Evolutionary conservation across 306 rosid genomes (phyloP).

Genomic region (Cucurbita argyrosperma): DNA sequence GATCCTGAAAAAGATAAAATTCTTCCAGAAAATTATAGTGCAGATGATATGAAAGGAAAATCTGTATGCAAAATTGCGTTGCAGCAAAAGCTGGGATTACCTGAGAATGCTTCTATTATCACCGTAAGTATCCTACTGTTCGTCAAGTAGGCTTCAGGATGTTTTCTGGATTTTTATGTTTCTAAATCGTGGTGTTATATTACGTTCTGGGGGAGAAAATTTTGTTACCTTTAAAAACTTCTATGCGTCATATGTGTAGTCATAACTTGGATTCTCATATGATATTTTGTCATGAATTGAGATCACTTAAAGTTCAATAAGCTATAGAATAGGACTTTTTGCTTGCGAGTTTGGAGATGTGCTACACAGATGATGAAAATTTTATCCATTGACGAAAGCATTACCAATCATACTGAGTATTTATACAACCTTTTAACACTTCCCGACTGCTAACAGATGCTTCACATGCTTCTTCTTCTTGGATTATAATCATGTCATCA

Average conservation of each 20-base stretch:
- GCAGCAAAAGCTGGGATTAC: constrained; percentile 41
- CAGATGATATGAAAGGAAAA: constrained; percentile 60
- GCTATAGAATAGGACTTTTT: not conserved
- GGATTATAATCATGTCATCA: not conserved
- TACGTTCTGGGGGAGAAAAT: not conserved
- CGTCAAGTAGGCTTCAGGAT: not conserved
- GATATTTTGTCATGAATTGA: not conserved
- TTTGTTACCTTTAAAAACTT: not conserved
- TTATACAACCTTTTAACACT: not conserved
- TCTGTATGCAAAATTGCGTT: constrained; percentile 48
- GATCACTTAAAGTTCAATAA: not conserved
- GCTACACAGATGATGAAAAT: not conserved
- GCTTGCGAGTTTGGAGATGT: not conserved
- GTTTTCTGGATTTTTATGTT: not conserved
- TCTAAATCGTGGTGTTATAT: not conserved
- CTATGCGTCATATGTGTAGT: not conserved
- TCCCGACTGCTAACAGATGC: not conserved
- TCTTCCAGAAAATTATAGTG: constrained; percentile 54
- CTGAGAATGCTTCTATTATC: constrained; percentile 33
- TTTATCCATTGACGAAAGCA: too few relatives aligned
- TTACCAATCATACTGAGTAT: not conserved
- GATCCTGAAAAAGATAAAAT: constrained; percentile 59
- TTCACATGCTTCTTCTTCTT: not conserved
- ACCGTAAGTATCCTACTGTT: constrained; percentile 30
- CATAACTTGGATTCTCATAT: not conserved